A percentile compares a stretch with the other conserved stretches of the same genome.
Conservation (phyloP, 1,284 basidiomycete genomes). For the Ganoderma resinaceum region DNA sequence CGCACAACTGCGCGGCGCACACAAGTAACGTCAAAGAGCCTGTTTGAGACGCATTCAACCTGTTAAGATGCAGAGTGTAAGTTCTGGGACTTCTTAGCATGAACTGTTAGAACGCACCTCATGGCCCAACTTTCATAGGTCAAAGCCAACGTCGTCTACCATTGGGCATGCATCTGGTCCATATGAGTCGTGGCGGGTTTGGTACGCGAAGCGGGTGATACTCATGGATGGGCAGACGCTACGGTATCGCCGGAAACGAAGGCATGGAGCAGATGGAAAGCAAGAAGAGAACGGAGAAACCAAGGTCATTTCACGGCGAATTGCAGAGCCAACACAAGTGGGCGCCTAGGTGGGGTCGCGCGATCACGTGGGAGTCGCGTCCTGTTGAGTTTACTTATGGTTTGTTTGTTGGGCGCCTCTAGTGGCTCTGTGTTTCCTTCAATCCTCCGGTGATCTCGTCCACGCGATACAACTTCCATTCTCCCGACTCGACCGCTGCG, state of each 20-base stretch:
- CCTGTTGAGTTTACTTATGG: conserved; percentile 25
- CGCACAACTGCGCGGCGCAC: neutral
- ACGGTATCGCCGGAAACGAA: neutral
- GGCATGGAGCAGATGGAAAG: neutral
- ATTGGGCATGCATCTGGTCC: neutral
- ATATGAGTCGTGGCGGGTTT: neutral
- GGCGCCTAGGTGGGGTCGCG: neutral
- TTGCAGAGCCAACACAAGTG: neutral
- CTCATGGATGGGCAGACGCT: neutral
- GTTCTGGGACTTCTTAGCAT: neutral
- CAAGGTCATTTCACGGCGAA: neutral
- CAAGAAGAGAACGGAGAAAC: conserved; percentile 12
- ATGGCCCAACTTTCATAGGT: neutral
- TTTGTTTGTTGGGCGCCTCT: conserved; percentile 19
- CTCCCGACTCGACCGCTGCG: neutral
- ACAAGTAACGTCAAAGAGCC: neutral
- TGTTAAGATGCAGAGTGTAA: neutral
- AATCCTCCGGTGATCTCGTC: conserved; percentile 13
- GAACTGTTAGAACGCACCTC: neutral
- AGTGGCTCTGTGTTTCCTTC: conserved; percentile 16
- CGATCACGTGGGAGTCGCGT: conserved; percentile 31
- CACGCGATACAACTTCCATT: conserved; percentile 13
- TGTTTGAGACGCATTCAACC: neutral
- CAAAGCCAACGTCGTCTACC: neutral
- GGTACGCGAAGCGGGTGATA: neutral